Evolutionary conservation across 2,329 filamentous ascomycete genomes (phyloP), one percentile per base, ranked within the genome.

Genomic region (Capronia coronata): DNA sequence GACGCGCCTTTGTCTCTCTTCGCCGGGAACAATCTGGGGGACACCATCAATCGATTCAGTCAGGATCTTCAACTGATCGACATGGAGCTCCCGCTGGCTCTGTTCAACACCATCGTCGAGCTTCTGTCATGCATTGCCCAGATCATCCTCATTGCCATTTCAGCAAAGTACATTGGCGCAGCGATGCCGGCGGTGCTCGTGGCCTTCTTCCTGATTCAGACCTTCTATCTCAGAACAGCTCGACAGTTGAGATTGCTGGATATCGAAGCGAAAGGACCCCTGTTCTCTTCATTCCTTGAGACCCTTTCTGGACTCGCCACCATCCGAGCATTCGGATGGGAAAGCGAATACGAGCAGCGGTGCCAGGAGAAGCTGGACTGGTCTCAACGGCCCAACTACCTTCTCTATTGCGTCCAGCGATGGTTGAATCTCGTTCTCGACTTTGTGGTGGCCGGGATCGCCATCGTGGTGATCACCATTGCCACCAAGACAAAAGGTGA

Each of bases 161-260:
- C 72, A 59, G 51, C 77, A n/a, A 19, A 19, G 27, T 78, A 72
- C 46, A 65, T 78, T 0, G 70, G 71, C 0, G 67, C 75, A 18
- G 67, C 68, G 0, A 76, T 80, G 49, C 78, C 78, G 0, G 62
- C 76, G 2, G 58, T 81, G 2, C 51, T 71, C 7, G 63, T 59
- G 0, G 52, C 73, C 0, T 52, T 81, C 1, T 82, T 73, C 47
- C 51, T 68, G 1, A 62, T 82, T 0, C 79, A 82, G 53, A 75
- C 69, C 45, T 71, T 79, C 42, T 83, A 83, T 56, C 68, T 83
- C 1, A 70, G 76, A 0, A 83, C 79, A 0, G 82, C 78, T 0
- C 67, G 79, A 0, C 80, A 83, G 60, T 62, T 84, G 6, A 71
- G 80, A 42, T 69, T 80, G 16, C 62, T 84, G 9, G 80, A 83